Evolutionary conservation across 2,329 filamentous ascomycete species (phyloP).

Genomic region (Phialemoniopsis sp.): DNA sequence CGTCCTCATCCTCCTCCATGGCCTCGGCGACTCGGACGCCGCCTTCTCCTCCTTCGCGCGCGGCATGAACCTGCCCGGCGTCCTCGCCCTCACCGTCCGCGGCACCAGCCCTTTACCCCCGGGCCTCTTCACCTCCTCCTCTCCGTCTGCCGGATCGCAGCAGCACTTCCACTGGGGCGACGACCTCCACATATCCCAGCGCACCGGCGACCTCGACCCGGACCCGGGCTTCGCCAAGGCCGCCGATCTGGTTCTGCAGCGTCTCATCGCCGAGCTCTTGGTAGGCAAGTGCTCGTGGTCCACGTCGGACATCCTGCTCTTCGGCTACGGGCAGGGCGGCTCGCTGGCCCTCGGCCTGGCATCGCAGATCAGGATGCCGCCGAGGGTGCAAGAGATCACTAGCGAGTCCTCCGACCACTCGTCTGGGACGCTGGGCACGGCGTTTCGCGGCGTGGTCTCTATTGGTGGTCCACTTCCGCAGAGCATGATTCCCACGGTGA

Average conservation of each 20-base stretch:
- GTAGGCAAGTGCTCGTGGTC: constrained; percentile 56
- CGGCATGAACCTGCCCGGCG: constrained; percentile 70
- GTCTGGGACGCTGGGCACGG: constrained; percentile 3
- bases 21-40: constrained; percentile 70
- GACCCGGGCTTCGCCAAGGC: constrained; percentile 59
- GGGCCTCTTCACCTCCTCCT: constrained; percentile 40
- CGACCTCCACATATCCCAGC: constrained; percentile 50
- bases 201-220: constrained; percentile 49
- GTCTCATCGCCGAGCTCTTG: constrained; percentile 47
- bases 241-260: constrained; percentile 37
- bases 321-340: constrained; percentile 66
- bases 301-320: constrained; percentile 54
- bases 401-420: too few species aligned
- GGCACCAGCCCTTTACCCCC: constrained; percentile 68
- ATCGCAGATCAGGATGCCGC: constrained; percentile 31
- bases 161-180: constrained; percentile 63
- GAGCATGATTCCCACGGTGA: constrained; percentile 43
- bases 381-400: constrained; percentile 9
- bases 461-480: constrained; percentile 52
- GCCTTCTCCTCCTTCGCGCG: constrained; percentile 67
- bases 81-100: constrained; percentile 69
- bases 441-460: constrained; percentile 42
- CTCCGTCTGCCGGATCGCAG: constrained; percentile 12
- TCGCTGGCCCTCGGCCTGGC: constrained; percentile 56
- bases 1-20: constrained; percentile 78